A percentile compares a stretch with the other conserved stretches of the same genome.
Evolutionary conservation across 2,329 filamentous ascomycete species (phyloP).

Genomic region (Intubia oerlemansii): DNA sequence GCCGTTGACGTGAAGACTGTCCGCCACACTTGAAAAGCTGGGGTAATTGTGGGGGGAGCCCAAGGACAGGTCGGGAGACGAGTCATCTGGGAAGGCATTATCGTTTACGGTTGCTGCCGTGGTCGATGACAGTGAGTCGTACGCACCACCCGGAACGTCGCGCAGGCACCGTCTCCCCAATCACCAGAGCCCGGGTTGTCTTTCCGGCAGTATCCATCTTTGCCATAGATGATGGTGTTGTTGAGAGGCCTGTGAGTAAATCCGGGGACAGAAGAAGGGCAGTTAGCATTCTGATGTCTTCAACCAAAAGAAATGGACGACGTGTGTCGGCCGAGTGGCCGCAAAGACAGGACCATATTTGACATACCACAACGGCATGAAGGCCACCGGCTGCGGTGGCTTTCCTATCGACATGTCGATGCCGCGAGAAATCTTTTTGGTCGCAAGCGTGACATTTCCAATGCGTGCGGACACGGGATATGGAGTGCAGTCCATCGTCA

Average conservation of each 20-base stretch:
- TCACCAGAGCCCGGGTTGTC: background rate
- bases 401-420: slow-evolving; percentile 5
- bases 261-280: background rate
- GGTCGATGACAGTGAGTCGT: slow-evolving; percentile 2
- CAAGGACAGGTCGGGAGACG: background rate
- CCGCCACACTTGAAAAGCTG: background rate
- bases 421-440: slow-evolving; percentile 3
- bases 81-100: slow-evolving; percentile 1
- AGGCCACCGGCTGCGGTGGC: slow-evolving; percentile 4
- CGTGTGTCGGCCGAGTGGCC: too few relatives aligned
- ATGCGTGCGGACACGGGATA: slow-evolving; percentile 4
- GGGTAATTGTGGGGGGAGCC: background rate
- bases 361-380: slow-evolving; percentile 6
- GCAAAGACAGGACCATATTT: too few relatives aligned
- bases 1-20: slow-evolving; percentile 5
- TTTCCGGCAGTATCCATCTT: slow-evolving; percentile 4
- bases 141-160: slow-evolving; percentile 7
- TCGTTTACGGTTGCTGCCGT: background rate
- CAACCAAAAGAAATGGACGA: too few relatives aligned
- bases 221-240: slow-evolving; percentile 6
- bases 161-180: slow-evolving; percentile 2
- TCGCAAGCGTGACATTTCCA: slow-evolving; percentile 5
- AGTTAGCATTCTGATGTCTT: too few relatives aligned
- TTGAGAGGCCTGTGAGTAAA: slow-evolving; percentile 7
- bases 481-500: slow-evolving; percentile 3